Conservation (phyloP, 2,329 filamentous ascomycete species). For the Fusarium miscanthi region DNA sequence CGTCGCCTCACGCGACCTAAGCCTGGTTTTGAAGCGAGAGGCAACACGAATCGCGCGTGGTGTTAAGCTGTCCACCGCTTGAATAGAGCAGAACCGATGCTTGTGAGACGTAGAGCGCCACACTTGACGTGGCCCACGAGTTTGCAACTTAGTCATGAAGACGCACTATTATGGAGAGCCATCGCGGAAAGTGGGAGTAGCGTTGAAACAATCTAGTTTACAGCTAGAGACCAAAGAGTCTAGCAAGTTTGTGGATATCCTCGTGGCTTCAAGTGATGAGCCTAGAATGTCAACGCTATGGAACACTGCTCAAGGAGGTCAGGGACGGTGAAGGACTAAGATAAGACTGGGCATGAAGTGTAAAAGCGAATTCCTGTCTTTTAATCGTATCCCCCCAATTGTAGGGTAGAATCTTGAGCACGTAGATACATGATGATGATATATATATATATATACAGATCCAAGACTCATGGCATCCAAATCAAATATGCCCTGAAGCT, state of each 20-base stretch:
- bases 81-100: background rate
- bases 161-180: background rate
- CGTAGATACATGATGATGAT: constrained; percentile 13
- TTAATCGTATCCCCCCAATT: background rate
- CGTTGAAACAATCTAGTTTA: background rate
- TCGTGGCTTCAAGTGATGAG: background rate
- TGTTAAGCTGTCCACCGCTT: background rate
- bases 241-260: background rate
- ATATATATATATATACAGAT: constrained; percentile 17
- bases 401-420: constrained; percentile 13
- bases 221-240: background rate
- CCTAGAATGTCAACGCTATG: background rate
- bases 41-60: background rate
- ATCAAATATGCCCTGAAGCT: constrained; percentile 8
- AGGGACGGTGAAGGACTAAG: background rate
- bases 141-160: background rate
- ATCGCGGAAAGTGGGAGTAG: background rate
- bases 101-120: background rate
- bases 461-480: constrained; percentile 13
- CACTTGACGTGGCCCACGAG: background rate
- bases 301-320: background rate
- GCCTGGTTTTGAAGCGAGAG: background rate
- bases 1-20: background rate
- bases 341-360: background rate
- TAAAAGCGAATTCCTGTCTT: background rate